Evolutionary conservation across 306 rosid species (phyloP).

Genomic region (Arachis hypogaea): DNA sequence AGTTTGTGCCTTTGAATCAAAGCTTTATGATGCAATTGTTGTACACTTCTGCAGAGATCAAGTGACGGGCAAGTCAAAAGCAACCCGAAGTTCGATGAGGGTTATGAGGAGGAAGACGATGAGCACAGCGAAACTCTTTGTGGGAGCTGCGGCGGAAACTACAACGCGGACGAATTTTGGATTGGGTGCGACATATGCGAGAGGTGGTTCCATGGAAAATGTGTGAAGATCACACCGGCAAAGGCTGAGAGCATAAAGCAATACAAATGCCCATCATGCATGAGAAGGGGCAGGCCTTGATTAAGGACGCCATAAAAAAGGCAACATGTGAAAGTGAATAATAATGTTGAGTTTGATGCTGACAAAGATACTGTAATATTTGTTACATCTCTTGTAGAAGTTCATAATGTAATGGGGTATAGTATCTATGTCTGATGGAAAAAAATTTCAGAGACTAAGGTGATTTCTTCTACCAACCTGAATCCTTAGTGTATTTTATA

Average conservation of each 20-base stretch:
- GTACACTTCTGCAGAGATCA: constrained; percentile 59
- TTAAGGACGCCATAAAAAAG: constrained; percentile 31
- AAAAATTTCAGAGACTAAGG: constrained; percentile 44
- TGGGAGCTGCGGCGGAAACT: constrained; percentile 87
- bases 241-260: constrained; percentile 95
- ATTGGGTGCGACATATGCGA: constrained; percentile 88
- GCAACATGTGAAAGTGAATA: constrained; percentile 32
- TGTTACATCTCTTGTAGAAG: constrained; percentile 47
- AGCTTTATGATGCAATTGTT: constrained; percentile 23
- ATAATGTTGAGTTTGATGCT: constrained; percentile 42
- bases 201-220: constrained; percentile 94
- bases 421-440: constrained; percentile 49
- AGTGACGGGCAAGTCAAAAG: constrained; percentile 81
- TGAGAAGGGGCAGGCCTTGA: constrained; percentile 65
- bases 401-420: constrained; percentile 50
- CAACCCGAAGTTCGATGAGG: constrained; percentile 78
- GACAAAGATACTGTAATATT: constrained; percentile 52
- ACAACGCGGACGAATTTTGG: constrained; percentile 91
- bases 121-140: constrained; percentile 90
- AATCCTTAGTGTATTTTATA: constrained; percentile 43
- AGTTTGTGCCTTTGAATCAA: neutral
- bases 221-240: constrained; percentile 93
- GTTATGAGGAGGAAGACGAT: constrained; percentile 84
- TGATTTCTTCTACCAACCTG: constrained; percentile 35
- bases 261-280: constrained; percentile 91